These are phyloP conservation scores for Phytophthora cactorum DNA, from an alignment of 352 stramenopile species.

Conservation along the genomic window DNA sequence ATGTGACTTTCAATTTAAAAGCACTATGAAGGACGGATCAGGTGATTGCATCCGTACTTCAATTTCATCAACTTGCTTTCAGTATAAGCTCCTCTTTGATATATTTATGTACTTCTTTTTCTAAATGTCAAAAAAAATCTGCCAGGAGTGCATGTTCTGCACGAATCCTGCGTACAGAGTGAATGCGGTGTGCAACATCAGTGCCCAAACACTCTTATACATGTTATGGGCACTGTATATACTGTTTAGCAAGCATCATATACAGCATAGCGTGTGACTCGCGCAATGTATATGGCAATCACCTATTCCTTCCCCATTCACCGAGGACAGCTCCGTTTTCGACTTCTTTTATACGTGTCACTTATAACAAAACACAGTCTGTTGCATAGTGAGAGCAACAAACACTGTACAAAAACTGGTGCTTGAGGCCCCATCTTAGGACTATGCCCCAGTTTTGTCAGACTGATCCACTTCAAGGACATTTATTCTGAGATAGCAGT, in stretches of 20 bases:
- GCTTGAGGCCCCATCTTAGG: too few relatives aligned
- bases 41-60: not conserved
- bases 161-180: not conserved
- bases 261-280: not conserved
- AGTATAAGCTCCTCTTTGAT: not conserved
- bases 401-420: too few relatives aligned
- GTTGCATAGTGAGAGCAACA: too few relatives aligned
- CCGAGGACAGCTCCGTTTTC: too few relatives aligned
- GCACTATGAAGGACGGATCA: not conserved
- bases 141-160: not conserved
- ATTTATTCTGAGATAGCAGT: too few relatives aligned
- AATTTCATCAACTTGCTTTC: not conserved
- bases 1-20: not conserved
- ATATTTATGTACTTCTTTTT: not conserved
- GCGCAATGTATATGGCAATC: not conserved
- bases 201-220: not conserved
- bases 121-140: not conserved
- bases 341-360: too few relatives aligned
- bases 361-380: too few relatives aligned
- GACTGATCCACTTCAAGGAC: too few relatives aligned
- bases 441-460: too few relatives aligned
- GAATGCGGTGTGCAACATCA: not conserved
- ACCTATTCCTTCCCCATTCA: not conserved
- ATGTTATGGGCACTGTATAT: not conserved
- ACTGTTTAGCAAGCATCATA: not conserved